These are phyloP conservation scores for Cladophialophora immunda DNA, from an alignment of 2,329 filamentous ascomycete genomes.

Conservation along the genomic window DNA sequence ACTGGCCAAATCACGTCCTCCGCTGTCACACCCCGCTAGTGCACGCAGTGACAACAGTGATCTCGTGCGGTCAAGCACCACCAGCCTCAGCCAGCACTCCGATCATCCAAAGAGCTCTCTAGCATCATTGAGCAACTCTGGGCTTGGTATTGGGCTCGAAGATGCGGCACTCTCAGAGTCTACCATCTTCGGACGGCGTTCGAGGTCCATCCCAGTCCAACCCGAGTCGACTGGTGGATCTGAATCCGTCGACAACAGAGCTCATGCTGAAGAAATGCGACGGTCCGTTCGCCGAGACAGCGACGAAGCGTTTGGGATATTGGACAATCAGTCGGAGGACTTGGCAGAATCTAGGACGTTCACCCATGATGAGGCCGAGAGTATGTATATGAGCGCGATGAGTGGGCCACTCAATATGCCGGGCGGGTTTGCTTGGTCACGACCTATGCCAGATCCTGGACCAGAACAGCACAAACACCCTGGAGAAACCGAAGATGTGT, in stretches of 20 bases:
- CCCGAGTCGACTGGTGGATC: slow-evolving; percentile 18
- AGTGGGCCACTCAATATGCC: slow-evolving; percentile 46
- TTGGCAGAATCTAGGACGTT: slow-evolving; percentile 58
- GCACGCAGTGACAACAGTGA: slow-evolving; percentile 25
- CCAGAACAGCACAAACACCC: slow-evolving; percentile 3
- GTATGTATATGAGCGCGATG: slow-evolving; percentile 65
- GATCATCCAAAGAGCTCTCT: slow-evolving; percentile 26
- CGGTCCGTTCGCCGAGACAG: neutral
- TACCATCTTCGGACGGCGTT: slow-evolving; percentile 20
- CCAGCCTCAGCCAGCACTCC: slow-evolving; percentile 31
- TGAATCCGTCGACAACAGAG: slow-evolving; percentile 27
- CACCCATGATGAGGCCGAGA: slow-evolving; percentile 59
- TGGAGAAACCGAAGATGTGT: slow-evolving; percentile 1
- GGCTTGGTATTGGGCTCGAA: slow-evolving; percentile 28
- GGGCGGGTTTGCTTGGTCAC: slow-evolving; percentile 33
- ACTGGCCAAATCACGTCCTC: slow-evolving; percentile 30
- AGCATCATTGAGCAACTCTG: slow-evolving; percentile 28
- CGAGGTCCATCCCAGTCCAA: slow-evolving; percentile 11
- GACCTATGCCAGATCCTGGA: slow-evolving; percentile 1
- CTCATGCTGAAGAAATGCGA: slow-evolving; percentile 18
- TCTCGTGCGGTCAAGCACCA: slow-evolving; percentile 25
- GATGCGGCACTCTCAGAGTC: slow-evolving; percentile 29
- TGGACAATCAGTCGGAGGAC: slow-evolving; percentile 41
- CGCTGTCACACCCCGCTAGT: slow-evolving; percentile 25
- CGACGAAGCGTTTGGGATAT: neutral